Conservation (phyloP, 2,329 filamentous ascomycete species). For the Trichoderma lentiforme region DNA sequence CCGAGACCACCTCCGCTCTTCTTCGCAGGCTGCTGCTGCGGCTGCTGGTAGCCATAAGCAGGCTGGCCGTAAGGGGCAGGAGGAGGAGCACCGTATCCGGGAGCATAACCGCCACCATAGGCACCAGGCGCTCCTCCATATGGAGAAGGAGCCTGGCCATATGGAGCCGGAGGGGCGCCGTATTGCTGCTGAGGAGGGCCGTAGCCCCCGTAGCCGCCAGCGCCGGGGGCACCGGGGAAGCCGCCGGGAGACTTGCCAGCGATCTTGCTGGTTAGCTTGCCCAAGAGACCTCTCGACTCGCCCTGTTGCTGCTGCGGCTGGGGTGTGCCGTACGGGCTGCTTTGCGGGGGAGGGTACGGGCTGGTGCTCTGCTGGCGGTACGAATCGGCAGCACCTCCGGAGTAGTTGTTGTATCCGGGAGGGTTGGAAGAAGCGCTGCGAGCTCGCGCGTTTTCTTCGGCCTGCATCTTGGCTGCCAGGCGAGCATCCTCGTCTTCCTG, state of each 20-base stretch:
- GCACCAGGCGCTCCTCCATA: slow-evolving; percentile 7
- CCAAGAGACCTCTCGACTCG: slow-evolving; percentile 45
- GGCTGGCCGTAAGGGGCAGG: slow-evolving; percentile 25
- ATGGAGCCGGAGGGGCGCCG: slow-evolving; percentile 23
- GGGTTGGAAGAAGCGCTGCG: slow-evolving; percentile 27
- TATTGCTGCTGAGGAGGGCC: slow-evolving; percentile 27
- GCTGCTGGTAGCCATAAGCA: slow-evolving; percentile 29
- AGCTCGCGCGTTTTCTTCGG: slow-evolving; percentile 71
- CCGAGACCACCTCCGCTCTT: slow-evolving; percentile 51
- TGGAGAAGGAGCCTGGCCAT: background rate
- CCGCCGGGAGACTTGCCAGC: slow-evolving; percentile 26
- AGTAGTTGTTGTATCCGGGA: slow-evolving; percentile 28
- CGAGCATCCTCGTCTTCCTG: slow-evolving; percentile 62
- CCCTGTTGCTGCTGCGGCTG: slow-evolving; percentile 31
- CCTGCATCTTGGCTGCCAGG: slow-evolving; percentile 73
- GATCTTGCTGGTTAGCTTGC: slow-evolving; percentile 51
- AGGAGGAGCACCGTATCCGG: slow-evolving; percentile 20
- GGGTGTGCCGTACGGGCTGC: slow-evolving; percentile 15
- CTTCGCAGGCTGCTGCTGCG: slow-evolving; percentile 38
- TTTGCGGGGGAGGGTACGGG: slow-evolving; percentile 24
- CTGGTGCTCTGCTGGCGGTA: slow-evolving; percentile 29
- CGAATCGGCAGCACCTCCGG: slow-evolving; percentile 26
- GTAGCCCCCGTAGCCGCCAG: slow-evolving; percentile 29
- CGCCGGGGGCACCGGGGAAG: slow-evolving; percentile 27
- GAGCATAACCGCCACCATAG: background rate